Base-by-base conservation (phyloP, 2,329 filamentous ascomycete genomes). In the Pyrenophora tritici-repentis region DNA sequence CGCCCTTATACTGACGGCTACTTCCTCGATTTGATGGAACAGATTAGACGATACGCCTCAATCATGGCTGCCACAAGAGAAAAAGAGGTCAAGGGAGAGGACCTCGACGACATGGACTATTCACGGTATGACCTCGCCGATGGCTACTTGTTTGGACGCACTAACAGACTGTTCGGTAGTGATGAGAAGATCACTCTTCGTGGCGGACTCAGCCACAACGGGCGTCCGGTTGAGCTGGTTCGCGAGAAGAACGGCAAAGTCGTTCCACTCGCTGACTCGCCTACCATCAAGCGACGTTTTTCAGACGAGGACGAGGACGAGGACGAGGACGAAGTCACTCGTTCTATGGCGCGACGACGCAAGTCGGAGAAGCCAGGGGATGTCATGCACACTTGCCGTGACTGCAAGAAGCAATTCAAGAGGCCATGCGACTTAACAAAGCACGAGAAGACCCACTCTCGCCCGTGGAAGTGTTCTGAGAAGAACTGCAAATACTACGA, bases 371-470 rank as follows among this genome's bases (percentile, higher is more conserved):
- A 86, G 43, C 88, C 89, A 5, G 90, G 93, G 75, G 88, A 95
- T 73, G 85, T 93, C 42, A 86, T 90, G 40, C 88, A 93, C 76
- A 85, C 85, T 65, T 96, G 91, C 80, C 82, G 83, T 56, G 84
- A 91, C 70, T 97, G 93, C 65, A 70, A 68, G 59, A 97, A 96
- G 77, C 86, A 93, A 74, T 97, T 97, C 79, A 95, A 94, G 76
- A 87, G 94, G 56, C 91, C 91, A n/a, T 97, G 94, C 75, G 94
- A 99, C 73, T 80, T 97, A 52, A 97, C 91, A 61, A 97, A 97
- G 81, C 94, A 99, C 76, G 89, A 96, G 78, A 99, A 97, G 81
- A 97, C 93, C 0, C 94, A 99, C 74, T 91, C 90, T 48, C 89
- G 94, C 31, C 94, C 93, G 8, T 97, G 90, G 89, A 99, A 99